These are phyloP conservation scores for Xylariaceae sp. DNA, from an alignment of 2,329 filamentous ascomycete genomes.

Conservation along the genomic window DNA sequence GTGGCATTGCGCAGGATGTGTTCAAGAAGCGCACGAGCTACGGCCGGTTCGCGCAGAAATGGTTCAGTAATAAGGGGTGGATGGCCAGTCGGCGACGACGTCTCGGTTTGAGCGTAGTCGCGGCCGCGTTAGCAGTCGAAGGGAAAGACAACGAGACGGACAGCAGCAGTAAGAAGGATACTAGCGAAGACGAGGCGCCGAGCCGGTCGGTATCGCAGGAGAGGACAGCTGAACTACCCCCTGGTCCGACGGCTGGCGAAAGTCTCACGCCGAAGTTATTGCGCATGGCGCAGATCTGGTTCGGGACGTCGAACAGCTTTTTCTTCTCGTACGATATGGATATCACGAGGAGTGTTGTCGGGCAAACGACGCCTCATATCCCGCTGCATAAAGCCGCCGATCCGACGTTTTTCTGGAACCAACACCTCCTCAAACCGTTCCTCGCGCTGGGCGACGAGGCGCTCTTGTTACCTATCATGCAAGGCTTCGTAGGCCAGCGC, in stretches of 20 bases:
- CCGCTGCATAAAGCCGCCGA: slow-evolving; percentile 71
- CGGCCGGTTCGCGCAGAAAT: slow-evolving; percentile 81
- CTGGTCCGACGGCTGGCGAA: slow-evolving; percentile 37
- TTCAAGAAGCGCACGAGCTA: slow-evolving; percentile 78
- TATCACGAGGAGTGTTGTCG: slow-evolving; percentile 63
- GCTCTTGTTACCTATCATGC: slow-evolving; percentile 76
- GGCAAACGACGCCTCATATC: slow-evolving; percentile 40
- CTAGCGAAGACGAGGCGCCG: slow-evolving; percentile 26
- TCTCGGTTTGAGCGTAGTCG: slow-evolving; percentile 57
- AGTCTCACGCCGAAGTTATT: slow-evolving; percentile 77
- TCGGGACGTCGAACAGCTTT: slow-evolving; percentile 77
- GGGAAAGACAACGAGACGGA: slow-evolving; percentile 25
- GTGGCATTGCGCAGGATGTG: slow-evolving; percentile 80
- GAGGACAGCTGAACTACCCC: slow-evolving; percentile 23
- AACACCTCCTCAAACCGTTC: slow-evolving; percentile 66
- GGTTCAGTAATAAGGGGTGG: slow-evolving; percentile 86
- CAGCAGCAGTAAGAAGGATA: slow-evolving; percentile 11
- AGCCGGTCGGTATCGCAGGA: slow-evolving; percentile 28
- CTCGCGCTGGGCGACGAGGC: slow-evolving; percentile 65
- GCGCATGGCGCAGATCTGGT: slow-evolving; percentile 76
- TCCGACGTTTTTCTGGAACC: slow-evolving; percentile 86
- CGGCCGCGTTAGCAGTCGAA: slow-evolving; percentile 36
- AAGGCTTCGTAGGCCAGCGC: slow-evolving; percentile 88
- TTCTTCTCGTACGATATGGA: slow-evolving; percentile 96
- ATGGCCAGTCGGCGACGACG: slow-evolving; percentile 63